Base-by-base conservation (phyloP, 75 land plant species). In the Pinus taeda region DNA sequence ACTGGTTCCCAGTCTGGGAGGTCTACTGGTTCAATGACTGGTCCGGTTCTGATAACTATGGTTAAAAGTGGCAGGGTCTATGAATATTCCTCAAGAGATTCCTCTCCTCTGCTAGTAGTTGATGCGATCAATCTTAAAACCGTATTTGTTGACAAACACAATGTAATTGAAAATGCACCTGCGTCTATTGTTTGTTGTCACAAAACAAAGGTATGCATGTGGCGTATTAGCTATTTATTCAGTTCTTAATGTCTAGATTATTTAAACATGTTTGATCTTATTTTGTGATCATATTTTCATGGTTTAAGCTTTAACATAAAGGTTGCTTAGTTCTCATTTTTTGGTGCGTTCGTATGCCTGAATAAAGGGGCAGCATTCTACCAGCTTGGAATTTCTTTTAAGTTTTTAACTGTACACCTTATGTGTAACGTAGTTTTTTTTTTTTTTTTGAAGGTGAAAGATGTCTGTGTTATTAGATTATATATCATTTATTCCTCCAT, bases 71-170 rank as follows among this genome's bases (percentile, higher is more conserved):
- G 75, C 88, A 65, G 55, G 84, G 45, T 78, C 92, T 33, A 9
- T 45, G 53, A 45, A 45, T 45, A 45, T 45, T 45, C 79, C 77
- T 9, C 57, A 67, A 66, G 96, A 90, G 82, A 85, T 88, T 77
- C 99, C 99, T 26, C 26, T 33, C 33, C 33, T 72, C 95, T 90
- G 9, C 79, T 95, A 21, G 77, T 88, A 76, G 94, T 95, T 67
- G 84, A 94, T 63, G 85, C 96, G 45, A 86, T 97, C 53, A 95
- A 87, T 82, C 78, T 97, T 36, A 97, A 97, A 76, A 95, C 98
- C 15, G 74, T 90, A n/a, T 74, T 95, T 76, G 95, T 88, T 72
- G 89, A 88, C 58, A 97, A 88, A 81, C 83, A 85, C 55, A 91
- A 91, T 78, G 82, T 83, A 0, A 95, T 95, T 82, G 98, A 97